Evolutionary conservation across 345 rosid genomes (phyloP), one percentile per base, ranked within the genome.

Genomic region (Pistacia integerrima): DNA sequence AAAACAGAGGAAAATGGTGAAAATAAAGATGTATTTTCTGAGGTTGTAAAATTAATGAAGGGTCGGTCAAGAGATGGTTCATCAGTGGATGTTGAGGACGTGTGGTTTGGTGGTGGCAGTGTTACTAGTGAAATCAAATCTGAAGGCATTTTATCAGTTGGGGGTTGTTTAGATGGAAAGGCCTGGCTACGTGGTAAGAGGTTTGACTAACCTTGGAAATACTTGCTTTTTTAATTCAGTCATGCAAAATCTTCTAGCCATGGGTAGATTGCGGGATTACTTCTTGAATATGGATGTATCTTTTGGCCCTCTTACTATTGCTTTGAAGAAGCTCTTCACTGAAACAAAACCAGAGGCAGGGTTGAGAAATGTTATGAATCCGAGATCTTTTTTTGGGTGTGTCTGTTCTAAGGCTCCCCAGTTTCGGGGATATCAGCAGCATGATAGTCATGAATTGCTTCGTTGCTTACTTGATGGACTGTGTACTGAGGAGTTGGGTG

Each of bases 201-300:
- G 99, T 55, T 79, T 97, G 87, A 90, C 83, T 58, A 97, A 97
- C 87, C 98, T 97, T 73, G 99, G 98, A 66, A 97, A 94, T 71
- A 92, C 98, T 56, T 97, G 99, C 86, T 97, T 92, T 85, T 97
- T 97, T 68, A 97, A 97, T 82, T 97, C 99, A 0, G 87, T 97
- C 22, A 80, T 91, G 92, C 99, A 97, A 84, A 97, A 97, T 86
- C 88, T 97, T 78, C 83, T 97, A 51, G 88, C 97, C 8, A 75
- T 97, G 76, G 86, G 87, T 65, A 84, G 67, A 77, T 82, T 97
- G 73, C 83, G 86, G 51, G 82, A 89, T 72, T 86, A 82, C 78
- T 88, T 92, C 80, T 79, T 87, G 58, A 85, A 85, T 78, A 74
- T 80, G 67, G 92, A 89, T 77, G 58, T 73, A 20, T 82, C 83